A percentile compares a stretch with the other conserved stretches of the same genome.
phyloP scores from a whole-genome alignment of 768 basidiomycete genomes.

The Suillus occidentalis region DNA sequence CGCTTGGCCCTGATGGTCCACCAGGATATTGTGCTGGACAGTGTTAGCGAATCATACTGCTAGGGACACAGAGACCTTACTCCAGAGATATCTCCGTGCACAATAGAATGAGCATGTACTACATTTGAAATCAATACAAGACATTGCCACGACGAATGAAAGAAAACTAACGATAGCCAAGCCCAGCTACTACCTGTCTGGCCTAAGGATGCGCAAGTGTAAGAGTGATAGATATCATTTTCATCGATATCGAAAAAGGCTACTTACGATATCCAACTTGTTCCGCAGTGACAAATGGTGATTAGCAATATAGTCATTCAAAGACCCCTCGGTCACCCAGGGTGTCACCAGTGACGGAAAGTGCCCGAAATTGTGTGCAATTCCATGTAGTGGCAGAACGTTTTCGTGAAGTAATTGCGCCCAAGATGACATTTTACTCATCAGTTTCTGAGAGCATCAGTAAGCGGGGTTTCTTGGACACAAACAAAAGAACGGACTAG shows the following conservation, averaged over 20 bases:
- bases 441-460: background rate
- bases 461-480: background rate
- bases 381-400: slow-evolving; percentile 21
- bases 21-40: slow-evolving; percentile 7
- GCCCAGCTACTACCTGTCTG: slow-evolving; percentile 1
- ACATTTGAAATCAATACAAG: background rate
- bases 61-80: background rate
- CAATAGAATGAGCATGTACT: slow-evolving; percentile 8
- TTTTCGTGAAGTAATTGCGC: slow-evolving; percentile 13
- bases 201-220: background rate
- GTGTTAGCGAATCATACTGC: background rate
- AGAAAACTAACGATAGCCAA: slow-evolving; percentile 7
- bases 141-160: no score
- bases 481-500: background rate
- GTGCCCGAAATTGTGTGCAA: slow-evolving; percentile 18
- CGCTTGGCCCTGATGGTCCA: background rate
- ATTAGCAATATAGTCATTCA: slow-evolving; percentile 18
- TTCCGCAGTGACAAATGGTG: slow-evolving; percentile 7
- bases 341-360: slow-evolving; percentile 25
- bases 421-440: slow-evolving; percentile 3
- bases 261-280: slow-evolving; percentile 19
- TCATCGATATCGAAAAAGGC: background rate
- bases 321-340: slow-evolving; percentile 24
- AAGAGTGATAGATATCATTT: background rate
- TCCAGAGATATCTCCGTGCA: slow-evolving; percentile 11